Percentiles rank a stretch among this genome's conserved stretches.
These are phyloP conservation scores for Paecilomyces formosus DNA, from an alignment of 2,329 filamentous ascomycete genomes.

Conservation along the genomic window DNA sequence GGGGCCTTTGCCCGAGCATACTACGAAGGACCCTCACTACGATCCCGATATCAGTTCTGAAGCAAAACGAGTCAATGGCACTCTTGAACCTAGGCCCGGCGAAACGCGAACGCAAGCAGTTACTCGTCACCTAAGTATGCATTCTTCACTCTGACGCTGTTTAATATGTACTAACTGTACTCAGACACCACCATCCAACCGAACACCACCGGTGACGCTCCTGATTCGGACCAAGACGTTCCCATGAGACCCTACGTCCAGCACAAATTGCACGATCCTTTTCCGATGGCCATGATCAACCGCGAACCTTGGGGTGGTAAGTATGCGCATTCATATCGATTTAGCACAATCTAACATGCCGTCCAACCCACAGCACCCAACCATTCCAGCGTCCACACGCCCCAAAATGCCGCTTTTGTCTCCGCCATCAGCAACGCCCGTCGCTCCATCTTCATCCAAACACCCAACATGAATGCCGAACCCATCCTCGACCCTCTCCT, in stretches of 20 bases:
- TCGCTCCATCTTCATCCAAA: conserved; percentile 65
- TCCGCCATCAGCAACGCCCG: conserved; percentile 60
- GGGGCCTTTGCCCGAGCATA: conserved; percentile 47
- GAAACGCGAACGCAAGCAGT: conserved; percentile 54
- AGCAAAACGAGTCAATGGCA: conserved; percentile 53
- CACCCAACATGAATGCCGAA: conserved; percentile 67
- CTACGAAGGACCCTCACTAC: conserved; percentile 54
- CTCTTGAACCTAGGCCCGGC: conserved; percentile 41
- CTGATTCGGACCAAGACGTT: conserved; percentile 45
- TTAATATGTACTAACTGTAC: background rate
- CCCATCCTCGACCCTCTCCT: conserved; percentile 58
- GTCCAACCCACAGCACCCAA: conserved; percentile 39
- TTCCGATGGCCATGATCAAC: conserved; percentile 66
- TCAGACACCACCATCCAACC: conserved; percentile 48
- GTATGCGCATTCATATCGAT: conserved; percentile 2
- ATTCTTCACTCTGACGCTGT: background rate
- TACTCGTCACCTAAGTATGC: conserved; percentile 54
- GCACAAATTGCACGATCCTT: conserved; percentile 44
- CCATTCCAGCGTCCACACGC: conserved; percentile 54
- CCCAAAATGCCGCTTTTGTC: conserved; percentile 70
- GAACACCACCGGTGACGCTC: conserved; percentile 45
- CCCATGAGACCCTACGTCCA: conserved; percentile 62
- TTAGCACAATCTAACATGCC: background rate
- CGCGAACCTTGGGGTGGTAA: conserved; percentile 56
- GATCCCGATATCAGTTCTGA: conserved; percentile 56